A percentile compares a stretch with the other conserved stretches of the same genome.
Conservation (phyloP, 495 filamentous ascomycete genomes). For the Tricharina praecox region DNA sequence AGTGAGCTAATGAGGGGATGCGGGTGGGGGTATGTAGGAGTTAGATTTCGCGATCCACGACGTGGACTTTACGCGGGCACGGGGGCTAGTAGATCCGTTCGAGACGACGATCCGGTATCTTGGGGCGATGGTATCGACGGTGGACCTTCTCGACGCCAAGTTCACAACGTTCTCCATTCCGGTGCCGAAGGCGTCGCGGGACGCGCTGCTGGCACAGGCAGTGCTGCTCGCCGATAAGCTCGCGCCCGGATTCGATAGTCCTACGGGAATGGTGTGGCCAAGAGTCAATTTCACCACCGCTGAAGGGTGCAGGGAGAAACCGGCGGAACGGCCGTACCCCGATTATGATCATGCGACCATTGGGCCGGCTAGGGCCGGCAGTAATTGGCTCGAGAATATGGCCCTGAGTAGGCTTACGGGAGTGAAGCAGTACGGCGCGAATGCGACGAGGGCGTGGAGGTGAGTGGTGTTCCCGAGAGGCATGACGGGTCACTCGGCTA, state of each 20-base stretch:
- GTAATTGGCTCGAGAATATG: slow-evolving; percentile 25
- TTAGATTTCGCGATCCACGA: slow-evolving; percentile 19
- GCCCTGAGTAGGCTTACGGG: slow-evolving; percentile 23
- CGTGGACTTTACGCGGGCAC: slow-evolving; percentile 19
- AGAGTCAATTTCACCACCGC: slow-evolving; percentile 23
- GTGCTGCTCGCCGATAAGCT: slow-evolving; percentile 19
- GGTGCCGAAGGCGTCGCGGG: slow-evolving; percentile 12
- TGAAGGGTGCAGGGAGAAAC: slow-evolving; percentile 19
- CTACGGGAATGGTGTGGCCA: slow-evolving; percentile 26
- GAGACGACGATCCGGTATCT: slow-evolving; percentile 28
- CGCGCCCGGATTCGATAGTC: slow-evolving; percentile 25
- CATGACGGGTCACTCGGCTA: slow-evolving; percentile 4
- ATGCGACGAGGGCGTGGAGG: slow-evolving; percentile 26
- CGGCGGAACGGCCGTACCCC: slow-evolving; percentile 16
- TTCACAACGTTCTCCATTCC: slow-evolving; percentile 7
- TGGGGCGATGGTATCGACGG: slow-evolving; percentile 21
- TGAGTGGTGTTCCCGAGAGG: slow-evolving; percentile 6
- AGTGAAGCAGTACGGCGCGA: slow-evolving; percentile 16
- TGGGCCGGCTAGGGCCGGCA: slow-evolving; percentile 23
- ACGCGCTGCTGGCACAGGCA: slow-evolving; percentile 18
- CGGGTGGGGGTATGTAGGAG: no score
- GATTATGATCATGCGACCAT: slow-evolving; percentile 21
- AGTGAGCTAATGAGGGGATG: no score
- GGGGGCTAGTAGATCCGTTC: slow-evolving; percentile 25
- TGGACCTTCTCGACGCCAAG: slow-evolving; percentile 22